Percentiles rank a stretch among this genome's conserved stretches.
Evolutionary conservation across 176 grass and related monocot species (phyloP).

Genomic region (Cenchrus fungigraminus): DNA sequence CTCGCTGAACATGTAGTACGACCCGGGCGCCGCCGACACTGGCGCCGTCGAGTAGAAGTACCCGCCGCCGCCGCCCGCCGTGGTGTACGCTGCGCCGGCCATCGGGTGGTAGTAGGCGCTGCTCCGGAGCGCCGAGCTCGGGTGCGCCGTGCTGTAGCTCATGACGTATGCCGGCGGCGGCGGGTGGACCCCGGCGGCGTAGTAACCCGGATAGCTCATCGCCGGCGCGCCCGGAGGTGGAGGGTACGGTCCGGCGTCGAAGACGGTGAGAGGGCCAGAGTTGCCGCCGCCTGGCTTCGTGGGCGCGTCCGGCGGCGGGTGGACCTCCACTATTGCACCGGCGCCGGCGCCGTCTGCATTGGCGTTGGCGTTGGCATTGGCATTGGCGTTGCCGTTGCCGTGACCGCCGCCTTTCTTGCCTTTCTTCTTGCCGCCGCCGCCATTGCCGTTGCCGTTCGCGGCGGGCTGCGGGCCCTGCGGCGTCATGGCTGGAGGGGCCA

Average conservation of each 20-base stretch:
- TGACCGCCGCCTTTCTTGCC: conserved; percentile 59
- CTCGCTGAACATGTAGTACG: conserved; percentile 97
- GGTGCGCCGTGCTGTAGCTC: conserved; percentile 76
- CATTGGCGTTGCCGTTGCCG: background rate
- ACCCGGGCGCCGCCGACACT: conserved; percentile 54
- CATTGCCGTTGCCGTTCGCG: conserved; percentile 3
- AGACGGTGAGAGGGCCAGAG: background rate
- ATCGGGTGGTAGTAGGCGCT: conserved; percentile 63
- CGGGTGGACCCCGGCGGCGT: conserved; percentile 16
- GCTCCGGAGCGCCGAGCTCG: conserved; percentile 59
- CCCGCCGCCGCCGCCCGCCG: conserved; percentile 30
- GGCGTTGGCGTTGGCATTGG: background rate
- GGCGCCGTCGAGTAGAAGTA: conserved; percentile 74
- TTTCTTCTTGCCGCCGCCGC: conserved; percentile 62
- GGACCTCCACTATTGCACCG: conserved; percentile 26
- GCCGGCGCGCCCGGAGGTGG: background rate
- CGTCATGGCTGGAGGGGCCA: conserved; percentile 29
- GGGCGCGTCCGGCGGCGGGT: conserved; percentile 25
- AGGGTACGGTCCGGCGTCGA: conserved; percentile 25
- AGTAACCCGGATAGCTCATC: conserved; percentile 51
- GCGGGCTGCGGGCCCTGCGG: conserved; percentile 38
- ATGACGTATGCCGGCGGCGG: conserved; percentile 66
- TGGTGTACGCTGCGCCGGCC: conserved; percentile 42
- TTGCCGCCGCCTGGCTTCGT: conserved; percentile 20
- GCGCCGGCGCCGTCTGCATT: conserved; percentile 19